Evolutionary conservation across 1,139 yeast genomes (phyloP), one percentile per base, ranked within the genome.

Genomic region (Saccharomyces hybrid): DNA sequence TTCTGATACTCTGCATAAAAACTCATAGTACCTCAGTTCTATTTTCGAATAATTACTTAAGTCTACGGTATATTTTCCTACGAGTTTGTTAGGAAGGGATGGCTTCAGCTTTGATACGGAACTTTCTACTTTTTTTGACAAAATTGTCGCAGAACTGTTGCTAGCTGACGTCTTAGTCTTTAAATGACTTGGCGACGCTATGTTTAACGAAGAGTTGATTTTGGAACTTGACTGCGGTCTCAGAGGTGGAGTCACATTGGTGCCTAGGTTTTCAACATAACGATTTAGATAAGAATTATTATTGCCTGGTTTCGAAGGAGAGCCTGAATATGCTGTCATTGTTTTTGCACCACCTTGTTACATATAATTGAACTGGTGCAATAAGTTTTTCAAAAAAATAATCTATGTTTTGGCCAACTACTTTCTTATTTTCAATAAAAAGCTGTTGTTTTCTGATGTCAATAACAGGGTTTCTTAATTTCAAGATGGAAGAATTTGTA

Each of bases 1-100:
- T 63, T 95, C 96, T 46, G 83, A 83, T 32, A 93, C 84, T 61
- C 96, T 84, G 67, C 98, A 93, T 42, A 93, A 76, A 65, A 89
- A 93, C 65, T 90, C 96, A 63, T 89, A 88, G 0, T 84, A 84
- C 57, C 79, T 71, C n/a, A 55, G 41, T 44, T 68, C 23, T 20
- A 27, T 29, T 42, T 31, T n/a, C 6, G 41, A 31, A 20, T 31
- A 27, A 5, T 47, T 27, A 3, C 9, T 28, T 29, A 23, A 31
- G 13, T 31, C 23, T 47, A 28, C 41, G 14, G 41, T 23, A 53
- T 13, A 13, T 47, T 46, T 16, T 29, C 42, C 20, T 44, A n/a
- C 20, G 50, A 25, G 47, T 54, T 58, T n/a, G 11, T n/a, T 46
- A 11, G 48, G 48, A 46, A 27, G 16, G 13, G 48, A 46, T 23